A percentile compares a stretch with the other conserved stretches of the same genome.
phyloP scores from a whole-genome alignment of 2,329 filamentous ascomycete genomes.

The Fusarium stilboides region DNA sequence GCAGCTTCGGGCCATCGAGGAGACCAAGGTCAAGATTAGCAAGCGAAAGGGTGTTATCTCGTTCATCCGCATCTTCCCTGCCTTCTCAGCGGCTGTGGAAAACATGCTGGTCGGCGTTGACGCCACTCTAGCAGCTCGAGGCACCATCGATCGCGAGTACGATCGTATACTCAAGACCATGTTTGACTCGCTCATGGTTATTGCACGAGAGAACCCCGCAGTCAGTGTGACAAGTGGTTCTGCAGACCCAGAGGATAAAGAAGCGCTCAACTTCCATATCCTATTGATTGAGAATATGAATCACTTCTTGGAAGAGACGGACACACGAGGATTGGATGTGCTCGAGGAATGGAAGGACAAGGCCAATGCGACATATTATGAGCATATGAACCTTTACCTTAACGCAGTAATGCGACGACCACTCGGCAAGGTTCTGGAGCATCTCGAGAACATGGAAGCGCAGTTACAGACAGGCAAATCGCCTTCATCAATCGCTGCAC shows the following conservation, averaged over 20 bases:
- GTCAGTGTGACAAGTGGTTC: constrained; percentile 61
- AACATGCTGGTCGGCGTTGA: constrained; percentile 80
- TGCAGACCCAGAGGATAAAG: constrained; percentile 86
- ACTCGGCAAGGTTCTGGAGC: constrained; percentile 91
- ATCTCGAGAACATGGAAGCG: constrained; percentile 89
- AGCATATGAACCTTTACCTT: constrained; percentile 91
- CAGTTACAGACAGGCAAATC: constrained; percentile 74
- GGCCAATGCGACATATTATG: constrained; percentile 82
- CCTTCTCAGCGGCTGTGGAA: constrained; percentile 86
- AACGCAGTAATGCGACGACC: constrained; percentile 90
- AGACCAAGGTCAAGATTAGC: constrained; percentile 99
- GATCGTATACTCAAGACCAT: constrained; percentile 91
- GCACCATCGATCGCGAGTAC: constrained; percentile 89
- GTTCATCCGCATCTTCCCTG: constrained; percentile 94
- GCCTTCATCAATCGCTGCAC: constrained; percentile 77
- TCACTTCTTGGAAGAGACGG: constrained; percentile 93
- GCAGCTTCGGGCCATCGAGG: constrained; percentile 95
- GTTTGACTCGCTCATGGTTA: constrained; percentile 97
- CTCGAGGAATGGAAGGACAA: constrained; percentile 87
- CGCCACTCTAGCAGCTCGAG: constrained; percentile 74
- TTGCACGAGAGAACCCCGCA: constrained; percentile 79
- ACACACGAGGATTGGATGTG: constrained; percentile 79
- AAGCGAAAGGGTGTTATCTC: constrained; percentile 97
- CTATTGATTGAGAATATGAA: constrained; percentile 99
- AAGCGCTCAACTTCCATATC: constrained; percentile 97